These are phyloP conservation scores for Tillandsia leiboldiana DNA, from an alignment of 176 grass and related monocot genomes.

Conservation along the genomic window DNA sequence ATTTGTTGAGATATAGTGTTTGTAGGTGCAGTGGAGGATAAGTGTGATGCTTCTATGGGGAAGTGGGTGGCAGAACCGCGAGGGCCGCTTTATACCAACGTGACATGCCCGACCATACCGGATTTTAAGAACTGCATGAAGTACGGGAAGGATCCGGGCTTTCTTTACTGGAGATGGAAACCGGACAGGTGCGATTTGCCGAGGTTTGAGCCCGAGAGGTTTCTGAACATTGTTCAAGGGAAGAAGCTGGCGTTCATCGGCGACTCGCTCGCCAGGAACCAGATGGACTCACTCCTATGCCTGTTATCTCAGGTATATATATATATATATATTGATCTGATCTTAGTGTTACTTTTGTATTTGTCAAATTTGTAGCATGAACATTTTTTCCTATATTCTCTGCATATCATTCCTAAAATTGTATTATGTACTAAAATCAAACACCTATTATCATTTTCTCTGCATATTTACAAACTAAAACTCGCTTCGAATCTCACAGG, in stretches of 20 bases:
- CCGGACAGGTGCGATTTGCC: conserved; percentile 44
- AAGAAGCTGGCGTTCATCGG: conserved; percentile 61
- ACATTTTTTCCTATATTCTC: too few relatives aligned
- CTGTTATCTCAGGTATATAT: conserved; percentile 39
- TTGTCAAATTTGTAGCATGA: too few relatives aligned
- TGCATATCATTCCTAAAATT: too few relatives aligned
- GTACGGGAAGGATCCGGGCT: conserved; percentile 45
- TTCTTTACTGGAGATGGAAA: conserved; percentile 62
- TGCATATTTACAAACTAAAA: not conserved
- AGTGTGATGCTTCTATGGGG: conserved; percentile 42
- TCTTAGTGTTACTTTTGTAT: too few relatives aligned
- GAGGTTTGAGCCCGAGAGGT: conserved; percentile 36
- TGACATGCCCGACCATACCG: conserved; percentile 40
- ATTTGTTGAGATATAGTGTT: not conserved
- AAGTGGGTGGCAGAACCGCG: conserved; percentile 53
- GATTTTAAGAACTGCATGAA: conserved; percentile 70
- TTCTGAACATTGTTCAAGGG: conserved; percentile 34
- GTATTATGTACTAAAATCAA: too few relatives aligned
- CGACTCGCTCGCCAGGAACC: conserved; percentile 68
- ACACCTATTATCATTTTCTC: not conserved
- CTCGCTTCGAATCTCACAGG: conserved; percentile 14
- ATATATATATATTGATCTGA: too few relatives aligned
- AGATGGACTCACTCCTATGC: conserved; percentile 58
- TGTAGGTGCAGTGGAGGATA: not conserved
- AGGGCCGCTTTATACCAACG: conserved; percentile 37